These are phyloP conservation scores for Chaetomiaceae sp. DNA, from an alignment of 2,329 filamentous ascomycete genomes.

Conservation along the genomic window DNA sequence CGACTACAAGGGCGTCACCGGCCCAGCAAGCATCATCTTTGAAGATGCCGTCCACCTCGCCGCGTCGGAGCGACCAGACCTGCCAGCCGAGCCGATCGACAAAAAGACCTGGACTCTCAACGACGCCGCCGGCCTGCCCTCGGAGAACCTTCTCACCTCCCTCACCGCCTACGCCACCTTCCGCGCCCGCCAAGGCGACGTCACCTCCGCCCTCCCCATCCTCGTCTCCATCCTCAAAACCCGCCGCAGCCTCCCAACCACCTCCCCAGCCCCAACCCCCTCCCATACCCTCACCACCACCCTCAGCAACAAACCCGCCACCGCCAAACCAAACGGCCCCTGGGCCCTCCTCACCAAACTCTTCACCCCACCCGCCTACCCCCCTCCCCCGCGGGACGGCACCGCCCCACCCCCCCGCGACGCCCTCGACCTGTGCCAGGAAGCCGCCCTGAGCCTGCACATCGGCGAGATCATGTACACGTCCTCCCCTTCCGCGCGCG, in stretches of 20 bases:
- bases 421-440: constrained; percentile 67
- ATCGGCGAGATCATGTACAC: constrained; percentile 92
- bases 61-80: constrained; percentile 48
- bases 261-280: constrained; percentile 27
- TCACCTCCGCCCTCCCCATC: constrained; percentile 70
- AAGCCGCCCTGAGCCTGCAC: constrained; percentile 80
- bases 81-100: constrained; percentile 44
- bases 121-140: constrained; percentile 52
- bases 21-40: constrained; percentile 67
- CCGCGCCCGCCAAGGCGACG: constrained; percentile 63
- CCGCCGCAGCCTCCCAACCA: constrained; percentile 53
- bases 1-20: constrained; percentile 65
- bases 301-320: constrained; percentile 3
- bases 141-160: constrained; percentile 67
- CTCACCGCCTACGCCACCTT: constrained; percentile 76
- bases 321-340: constrained; percentile 13
- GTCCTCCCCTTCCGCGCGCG: constrained; percentile 47
- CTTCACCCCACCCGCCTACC: constrained; percentile 56
- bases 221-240: constrained; percentile 80
- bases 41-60: constrained; percentile 73
- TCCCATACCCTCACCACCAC: constrained; percentile 12
- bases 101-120: constrained; percentile 59
- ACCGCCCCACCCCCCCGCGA: constrained; percentile 61
- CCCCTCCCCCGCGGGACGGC: constrained; percentile 65
- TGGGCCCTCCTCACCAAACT: constrained; percentile 28